Evolutionary conservation across 768 basidiomycete genomes (phyloP).

Genomic region (Agrocybe pediades): DNA sequence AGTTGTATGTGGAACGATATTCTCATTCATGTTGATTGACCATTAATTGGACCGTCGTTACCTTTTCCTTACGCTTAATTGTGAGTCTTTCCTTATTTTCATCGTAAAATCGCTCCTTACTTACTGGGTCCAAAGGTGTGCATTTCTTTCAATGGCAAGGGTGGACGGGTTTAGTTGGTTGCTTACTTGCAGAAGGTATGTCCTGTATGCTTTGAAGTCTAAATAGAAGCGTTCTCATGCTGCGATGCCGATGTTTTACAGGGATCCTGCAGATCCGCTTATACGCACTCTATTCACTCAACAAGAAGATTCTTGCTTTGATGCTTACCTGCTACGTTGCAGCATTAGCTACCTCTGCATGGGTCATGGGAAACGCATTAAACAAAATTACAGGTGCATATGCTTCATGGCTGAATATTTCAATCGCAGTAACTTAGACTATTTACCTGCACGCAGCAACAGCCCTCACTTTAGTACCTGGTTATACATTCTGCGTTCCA

Average conservation of each 20-base stretch:
- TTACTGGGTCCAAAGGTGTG: conserved; percentile 35
- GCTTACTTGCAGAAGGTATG: conserved; percentile 57
- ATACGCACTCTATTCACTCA: conserved; percentile 60
- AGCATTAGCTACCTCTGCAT: conserved; percentile 40
- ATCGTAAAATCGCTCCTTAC: not conserved
- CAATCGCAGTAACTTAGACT: not conserved
- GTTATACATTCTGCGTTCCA: conserved; percentile 45
- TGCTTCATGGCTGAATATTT: not conserved
- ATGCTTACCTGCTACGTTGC: conserved; percentile 45
- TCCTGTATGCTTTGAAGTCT: not conserved
- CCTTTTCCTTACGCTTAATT: conserved; percentile 16
- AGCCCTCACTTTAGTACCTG: conserved; percentile 22
- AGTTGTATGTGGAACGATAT: conserved; percentile 33
- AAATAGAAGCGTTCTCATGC: not conserved
- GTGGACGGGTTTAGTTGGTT: conserved; percentile 55
- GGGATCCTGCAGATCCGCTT: conserved; percentile 64
- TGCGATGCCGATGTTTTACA: conserved; percentile 19
- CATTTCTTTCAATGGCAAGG: conserved; percentile 62
- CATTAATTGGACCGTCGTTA: not conserved
- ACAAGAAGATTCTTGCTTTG: conserved; percentile 49
- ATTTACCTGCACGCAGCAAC: conserved; percentile 11
- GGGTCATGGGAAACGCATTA: conserved; percentile 50
- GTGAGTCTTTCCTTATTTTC: conserved; percentile 16
- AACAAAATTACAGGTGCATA: conserved; percentile 39
- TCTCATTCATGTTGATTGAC: not conserved